Percentiles rank a stretch among this genome's conserved stretches.
Evolutionary conservation across 2,329 filamentous ascomycete species (phyloP).

Genomic region (Colletotrichum horii): DNA sequence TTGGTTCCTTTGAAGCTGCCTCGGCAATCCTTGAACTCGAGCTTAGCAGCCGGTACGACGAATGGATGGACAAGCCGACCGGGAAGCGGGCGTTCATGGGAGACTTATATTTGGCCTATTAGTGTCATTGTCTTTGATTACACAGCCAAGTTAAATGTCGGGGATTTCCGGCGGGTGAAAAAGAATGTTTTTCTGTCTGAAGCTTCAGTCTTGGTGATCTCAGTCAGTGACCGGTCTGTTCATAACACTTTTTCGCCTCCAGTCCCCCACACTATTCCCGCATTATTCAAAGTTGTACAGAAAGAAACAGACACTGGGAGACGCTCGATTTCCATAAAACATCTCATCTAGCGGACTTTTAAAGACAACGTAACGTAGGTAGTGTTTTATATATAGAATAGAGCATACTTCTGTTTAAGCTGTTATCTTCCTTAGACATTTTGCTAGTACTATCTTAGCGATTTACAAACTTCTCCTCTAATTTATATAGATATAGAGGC

Average conservation of each 20-base stretch:
- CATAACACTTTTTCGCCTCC: background rate
- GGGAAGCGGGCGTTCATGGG: background rate
- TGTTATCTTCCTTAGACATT: too few species aligned
- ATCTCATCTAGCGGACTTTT: accelerated
- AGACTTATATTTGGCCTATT: background rate
- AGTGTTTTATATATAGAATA: too few species aligned
- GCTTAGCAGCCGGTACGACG: accelerated
- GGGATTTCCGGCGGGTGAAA: too few species aligned
- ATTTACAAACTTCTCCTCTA: background rate
- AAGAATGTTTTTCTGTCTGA: background rate
- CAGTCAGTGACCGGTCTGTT: background rate
- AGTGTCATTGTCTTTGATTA: background rate
- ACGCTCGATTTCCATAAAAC: accelerated
- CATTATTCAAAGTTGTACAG: background rate
- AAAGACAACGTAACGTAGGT: too few species aligned
- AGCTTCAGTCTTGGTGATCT: background rate
- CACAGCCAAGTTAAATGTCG: too few species aligned
- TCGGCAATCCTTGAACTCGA: background rate
- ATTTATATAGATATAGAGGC: accelerated
- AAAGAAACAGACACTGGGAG: background rate
- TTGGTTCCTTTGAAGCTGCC: accelerated
- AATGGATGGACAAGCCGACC: background rate
- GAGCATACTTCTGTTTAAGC: too few species aligned
- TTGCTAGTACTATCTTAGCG: background rate
- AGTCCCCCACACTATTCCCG: background rate